Evolutionary conservation across 108 stramenopile species (phyloP), one percentile per base, ranked within the genome.

Genomic region (Nitzschia sp.): DNA sequence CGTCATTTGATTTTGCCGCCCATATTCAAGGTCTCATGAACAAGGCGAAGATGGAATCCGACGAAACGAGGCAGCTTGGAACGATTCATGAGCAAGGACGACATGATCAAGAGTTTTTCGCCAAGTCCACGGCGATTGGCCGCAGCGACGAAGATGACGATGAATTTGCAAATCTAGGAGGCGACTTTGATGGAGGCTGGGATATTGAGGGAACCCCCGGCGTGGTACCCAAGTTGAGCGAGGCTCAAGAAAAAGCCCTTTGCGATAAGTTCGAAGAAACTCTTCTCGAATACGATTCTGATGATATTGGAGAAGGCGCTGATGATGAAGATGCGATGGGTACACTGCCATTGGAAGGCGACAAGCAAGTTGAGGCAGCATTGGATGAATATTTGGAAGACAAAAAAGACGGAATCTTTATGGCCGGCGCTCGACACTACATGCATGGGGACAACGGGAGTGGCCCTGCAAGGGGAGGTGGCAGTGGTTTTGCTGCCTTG

Each of bases 11-110:
- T 58, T 98, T 90, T 78, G 97, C 97, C 38, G 85, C 89, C 2
- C 98, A 98, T 69, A 88, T 98, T 59, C 80, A 79, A 13, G 52
- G 36, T n/a, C 68, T 98, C 50, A 96, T 98, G 76, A 89, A 88
- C 23, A 91, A 89, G 57, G 95, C 95, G 30, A 76, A 72, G 31
- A 67, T 68, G 52, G 71, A 88, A 57, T 69, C 77, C 29, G 82
- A 79, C 6, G 72, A 75, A 11, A 64, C 66, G 19, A 65, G 68
- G 1, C 45, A 33, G 17, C 53, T 59, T 27, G 56, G 34, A 1
- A 58, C 54, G 4, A 61, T 58, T 29, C 65, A 66, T 30, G 58
- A 73, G 22, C 61, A 69, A 63, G 76, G 88, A 9, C 56, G 54
- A 31, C 50, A 71, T 26, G 89, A 93, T 58, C 60, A 79, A 45